Conservation (phyloP, 2,329 filamentous ascomycete genomes). For the Penicillium sp. region DNA sequence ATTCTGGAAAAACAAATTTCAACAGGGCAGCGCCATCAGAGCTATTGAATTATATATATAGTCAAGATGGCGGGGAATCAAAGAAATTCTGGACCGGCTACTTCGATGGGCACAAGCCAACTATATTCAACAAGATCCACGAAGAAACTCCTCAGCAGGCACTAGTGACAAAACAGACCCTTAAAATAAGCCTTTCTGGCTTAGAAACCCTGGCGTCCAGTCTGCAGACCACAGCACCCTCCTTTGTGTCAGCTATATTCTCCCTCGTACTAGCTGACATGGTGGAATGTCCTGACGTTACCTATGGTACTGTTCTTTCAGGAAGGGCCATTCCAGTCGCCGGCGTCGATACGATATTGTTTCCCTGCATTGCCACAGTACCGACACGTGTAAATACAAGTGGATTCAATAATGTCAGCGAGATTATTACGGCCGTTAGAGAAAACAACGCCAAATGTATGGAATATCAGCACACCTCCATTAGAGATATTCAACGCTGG, state of each 20-base stretch:
- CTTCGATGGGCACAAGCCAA: constrained; percentile 23
- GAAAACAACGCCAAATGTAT: constrained; percentile 25
- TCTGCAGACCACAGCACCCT: constrained; percentile 28
- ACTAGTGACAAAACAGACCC: constrained; percentile 11
- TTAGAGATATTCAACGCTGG: constrained; percentile 35
- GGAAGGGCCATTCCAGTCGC: constrained; percentile 29
- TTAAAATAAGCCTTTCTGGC: constrained; percentile 21
- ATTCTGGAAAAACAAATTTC: constrained; percentile 15
- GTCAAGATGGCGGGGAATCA: constrained; percentile 23
- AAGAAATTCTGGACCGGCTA: constrained; percentile 25
- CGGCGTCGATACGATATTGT: constrained; percentile 28
- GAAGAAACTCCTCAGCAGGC: constrained; percentile 13
- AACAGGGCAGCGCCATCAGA: constrained; percentile 20
- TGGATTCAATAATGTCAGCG: constrained; percentile 19
- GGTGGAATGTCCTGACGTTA: constrained; percentile 25
- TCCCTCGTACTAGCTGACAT: constrained; percentile 31
- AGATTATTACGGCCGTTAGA: constrained; percentile 22
- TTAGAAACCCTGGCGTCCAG: constrained; percentile 24
- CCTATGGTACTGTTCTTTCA: constrained; percentile 32
- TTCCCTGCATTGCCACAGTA: constrained; percentile 36
- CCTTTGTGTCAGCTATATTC: constrained; percentile 31
- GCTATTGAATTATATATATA: constrained; percentile 26
- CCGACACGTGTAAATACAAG: constrained; percentile 29
- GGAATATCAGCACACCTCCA: constrained; percentile 33
- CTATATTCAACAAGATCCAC: constrained; percentile 16